Percentiles rank a stretch among this genome's conserved stretches.
These are phyloP conservation scores for Rhododendron williamsianum DNA, from an alignment of 148 eudicot species.

Conservation along the genomic window DNA sequence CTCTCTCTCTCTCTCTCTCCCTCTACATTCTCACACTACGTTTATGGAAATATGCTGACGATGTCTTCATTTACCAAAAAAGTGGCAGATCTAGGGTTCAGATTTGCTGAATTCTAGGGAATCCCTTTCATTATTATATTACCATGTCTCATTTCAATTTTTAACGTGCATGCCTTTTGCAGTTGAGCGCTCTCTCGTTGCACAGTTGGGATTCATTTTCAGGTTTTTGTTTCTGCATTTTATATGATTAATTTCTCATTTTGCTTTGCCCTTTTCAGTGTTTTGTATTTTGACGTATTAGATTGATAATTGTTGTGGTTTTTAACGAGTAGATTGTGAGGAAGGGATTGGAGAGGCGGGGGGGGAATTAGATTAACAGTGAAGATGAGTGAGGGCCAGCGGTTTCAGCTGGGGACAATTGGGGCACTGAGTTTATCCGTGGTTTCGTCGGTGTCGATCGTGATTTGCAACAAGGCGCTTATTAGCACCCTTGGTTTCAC, in stretches of 20 bases:
- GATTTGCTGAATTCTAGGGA: not conserved
- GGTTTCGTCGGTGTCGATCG: slow-evolving; percentile 36
- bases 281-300: not conserved
- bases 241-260: not conserved
- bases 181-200: slow-evolving; percentile 11
- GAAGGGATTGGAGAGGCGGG: slow-evolving; percentile 4
- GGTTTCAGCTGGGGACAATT: slow-evolving; percentile 36
- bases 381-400: slow-evolving; percentile 30
- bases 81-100: slow-evolving; percentile 18
- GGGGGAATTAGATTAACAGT: not conserved
- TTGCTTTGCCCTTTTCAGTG: not conserved
- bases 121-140: not conserved
- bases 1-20: not conserved
- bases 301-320: not conserved
- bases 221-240: not conserved
- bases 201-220: not conserved
- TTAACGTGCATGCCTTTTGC: not conserved
- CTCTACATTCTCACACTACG: not conserved
- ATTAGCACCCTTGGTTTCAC: slow-evolving; percentile 38
- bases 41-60: not conserved
- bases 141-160: not conserved
- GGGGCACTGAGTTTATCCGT: slow-evolving; percentile 37
- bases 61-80: not conserved
- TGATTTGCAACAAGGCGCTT: slow-evolving; percentile 38
- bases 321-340: slow-evolving; percentile 20